Conservation (phyloP, 2,329 filamentous ascomycete genomes). For the Trichothecium sympodiale region DNA sequence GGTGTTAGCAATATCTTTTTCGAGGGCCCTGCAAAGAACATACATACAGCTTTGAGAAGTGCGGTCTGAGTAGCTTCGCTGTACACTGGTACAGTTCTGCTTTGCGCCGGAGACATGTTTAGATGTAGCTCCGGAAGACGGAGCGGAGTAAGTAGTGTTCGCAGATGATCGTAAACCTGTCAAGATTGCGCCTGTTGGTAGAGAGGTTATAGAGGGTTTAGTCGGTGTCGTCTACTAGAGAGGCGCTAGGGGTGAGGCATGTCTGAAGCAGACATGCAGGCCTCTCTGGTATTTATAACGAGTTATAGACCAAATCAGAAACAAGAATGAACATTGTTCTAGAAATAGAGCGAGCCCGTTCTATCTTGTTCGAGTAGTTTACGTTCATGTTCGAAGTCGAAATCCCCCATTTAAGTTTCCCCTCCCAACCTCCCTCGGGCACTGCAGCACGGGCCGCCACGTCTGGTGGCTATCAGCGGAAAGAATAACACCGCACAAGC, state of each 20-base stretch:
- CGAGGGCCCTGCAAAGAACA: slow-evolving; percentile 4
- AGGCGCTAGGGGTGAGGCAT: background rate
- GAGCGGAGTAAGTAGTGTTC: background rate
- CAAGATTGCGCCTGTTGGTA: background rate
- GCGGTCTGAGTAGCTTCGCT: slow-evolving; percentile 36
- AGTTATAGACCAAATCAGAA: too few relatives aligned
- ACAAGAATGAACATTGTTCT: too few relatives aligned
- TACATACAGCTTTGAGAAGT: slow-evolving; percentile 43
- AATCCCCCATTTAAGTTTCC: too few relatives aligned
- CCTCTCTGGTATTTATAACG: too few relatives aligned
- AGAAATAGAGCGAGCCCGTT: too few relatives aligned
- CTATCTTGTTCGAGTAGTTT: too few relatives aligned
- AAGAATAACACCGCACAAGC: too few relatives aligned
- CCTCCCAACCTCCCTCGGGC: too few relatives aligned
- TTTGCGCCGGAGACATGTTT: slow-evolving; percentile 1
- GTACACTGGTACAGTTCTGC: slow-evolving; percentile 23
- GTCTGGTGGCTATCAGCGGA: too few relatives aligned
- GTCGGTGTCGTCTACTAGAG: background rate
- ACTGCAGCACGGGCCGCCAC: too few relatives aligned
- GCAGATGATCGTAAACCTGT: background rate
- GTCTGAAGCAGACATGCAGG: background rate
- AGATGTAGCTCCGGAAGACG: background rate
- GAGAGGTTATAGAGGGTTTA: background rate
- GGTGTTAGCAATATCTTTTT: slow-evolving; percentile 1
- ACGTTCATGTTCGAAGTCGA: too few relatives aligned